Evolutionary conservation across 495 filamentous ascomycete genomes (phyloP).

Genomic region (Penicillium bovifimosum): DNA sequence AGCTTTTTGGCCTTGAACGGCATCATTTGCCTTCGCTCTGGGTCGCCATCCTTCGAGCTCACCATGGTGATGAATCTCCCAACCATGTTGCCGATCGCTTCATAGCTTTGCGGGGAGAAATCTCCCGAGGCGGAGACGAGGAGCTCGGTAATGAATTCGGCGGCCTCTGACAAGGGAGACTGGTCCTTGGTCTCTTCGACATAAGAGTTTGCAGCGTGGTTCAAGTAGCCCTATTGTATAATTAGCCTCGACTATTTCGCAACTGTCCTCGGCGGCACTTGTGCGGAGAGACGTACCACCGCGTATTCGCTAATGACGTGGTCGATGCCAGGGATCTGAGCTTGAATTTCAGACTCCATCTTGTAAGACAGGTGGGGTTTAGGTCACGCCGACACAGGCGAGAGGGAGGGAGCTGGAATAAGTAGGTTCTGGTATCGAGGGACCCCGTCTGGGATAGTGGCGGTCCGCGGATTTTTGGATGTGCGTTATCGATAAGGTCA

Average conservation of each 20-base stretch:
- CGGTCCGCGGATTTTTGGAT: conserved; percentile 25
- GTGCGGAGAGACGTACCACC: conserved; percentile 42
- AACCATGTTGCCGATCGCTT: conserved; percentile 76
- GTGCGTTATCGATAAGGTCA: conserved; percentile 31
- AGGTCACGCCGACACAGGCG: background rate
- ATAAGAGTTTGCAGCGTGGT: conserved; percentile 82
- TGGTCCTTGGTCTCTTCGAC: conserved; percentile 61
- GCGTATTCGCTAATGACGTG: conserved; percentile 89
- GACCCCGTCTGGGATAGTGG: conserved; percentile 11
- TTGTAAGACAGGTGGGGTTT: conserved; percentile 3
- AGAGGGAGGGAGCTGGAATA: conserved; percentile 7
- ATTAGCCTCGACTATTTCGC: conserved; percentile 10
- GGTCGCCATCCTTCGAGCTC: conserved; percentile 67
- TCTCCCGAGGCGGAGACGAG: conserved; percentile 88
- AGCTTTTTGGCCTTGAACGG: conserved; percentile 75
- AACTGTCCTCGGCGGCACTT: background rate
- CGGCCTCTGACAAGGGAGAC: conserved; percentile 79
- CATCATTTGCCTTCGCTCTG: conserved; percentile 61
- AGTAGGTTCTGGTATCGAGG: conserved; percentile 3
- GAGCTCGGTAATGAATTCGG: conserved; percentile 73
- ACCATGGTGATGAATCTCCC: conserved; percentile 83
- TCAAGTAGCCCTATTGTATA: conserved; percentile 66
- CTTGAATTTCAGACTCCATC: conserved; percentile 91
- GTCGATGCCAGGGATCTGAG: conserved; percentile 83
- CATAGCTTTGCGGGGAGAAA: conserved; percentile 61